phyloP scores from a whole-genome alignment of 345 rosid genomes.

The Cardamine chenopodiifolia region DNA sequence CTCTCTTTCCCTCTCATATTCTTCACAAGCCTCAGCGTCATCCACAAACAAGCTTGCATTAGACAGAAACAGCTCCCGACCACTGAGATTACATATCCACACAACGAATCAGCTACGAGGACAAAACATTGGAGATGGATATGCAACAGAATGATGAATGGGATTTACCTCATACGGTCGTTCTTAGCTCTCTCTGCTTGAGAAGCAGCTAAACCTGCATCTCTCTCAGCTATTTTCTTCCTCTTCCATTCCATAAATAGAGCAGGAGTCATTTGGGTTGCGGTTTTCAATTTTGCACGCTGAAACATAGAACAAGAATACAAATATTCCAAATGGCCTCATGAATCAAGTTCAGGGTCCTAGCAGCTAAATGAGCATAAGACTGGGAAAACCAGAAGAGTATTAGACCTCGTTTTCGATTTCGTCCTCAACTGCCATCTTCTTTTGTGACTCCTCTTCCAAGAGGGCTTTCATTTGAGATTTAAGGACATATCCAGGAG shows the following conservation, averaged over 20 bases:
- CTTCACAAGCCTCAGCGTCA: conserved; percentile 90
- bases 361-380: conserved; percentile 17
- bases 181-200: conserved; percentile 97
- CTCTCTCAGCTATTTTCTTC: conserved; percentile 79
- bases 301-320: conserved; percentile 41
- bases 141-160: conserved; percentile 2
- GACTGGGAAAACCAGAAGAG: not conserved
- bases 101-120: conserved; percentile 22
- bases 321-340: not conserved
- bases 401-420: conserved; percentile 79
- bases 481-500: conserved; percentile 87
- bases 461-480: conserved; percentile 97
- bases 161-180: conserved; percentile 87
- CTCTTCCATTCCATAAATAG: conserved; percentile 90
- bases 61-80: conserved; percentile 90
- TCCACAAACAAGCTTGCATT: conserved; percentile 95
- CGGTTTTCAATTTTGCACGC: conserved; percentile 68
- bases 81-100: conserved; percentile 56
- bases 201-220: conserved; percentile 77
- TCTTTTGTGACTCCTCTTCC: conserved; percentile 81
- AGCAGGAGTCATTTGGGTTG: conserved; percentile 89
- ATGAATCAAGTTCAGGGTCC: not conserved
- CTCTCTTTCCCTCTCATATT: conserved; percentile 77
- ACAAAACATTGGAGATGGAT: conserved; percentile 9
- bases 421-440: conserved; percentile 75